Conservation (phyloP, 768 basidiomycete genomes). For the Psilocybe cubensis region DNA sequence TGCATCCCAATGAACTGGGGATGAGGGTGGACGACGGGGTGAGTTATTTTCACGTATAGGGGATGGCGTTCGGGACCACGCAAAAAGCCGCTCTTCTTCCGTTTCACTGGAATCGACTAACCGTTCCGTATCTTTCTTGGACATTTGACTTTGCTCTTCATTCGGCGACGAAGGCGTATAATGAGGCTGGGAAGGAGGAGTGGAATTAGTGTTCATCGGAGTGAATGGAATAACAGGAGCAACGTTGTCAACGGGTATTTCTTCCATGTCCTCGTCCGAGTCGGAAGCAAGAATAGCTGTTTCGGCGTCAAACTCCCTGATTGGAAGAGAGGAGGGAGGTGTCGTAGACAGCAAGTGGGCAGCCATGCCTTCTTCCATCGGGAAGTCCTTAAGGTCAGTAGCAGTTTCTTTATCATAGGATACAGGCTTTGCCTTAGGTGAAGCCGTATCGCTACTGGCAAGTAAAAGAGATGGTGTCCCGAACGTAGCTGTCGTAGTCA, state of each 20-base stretch:
- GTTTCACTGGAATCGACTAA: background rate
- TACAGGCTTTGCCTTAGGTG: conserved; percentile 8
- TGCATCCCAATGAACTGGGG: conserved; percentile 65
- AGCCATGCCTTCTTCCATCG: no score
- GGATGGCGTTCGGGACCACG: conserved; percentile 32
- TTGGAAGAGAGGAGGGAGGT: background rate
- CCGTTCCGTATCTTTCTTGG: background rate
- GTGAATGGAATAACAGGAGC: background rate
- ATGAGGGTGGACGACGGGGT: conserved; percentile 27
- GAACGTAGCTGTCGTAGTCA: no score
- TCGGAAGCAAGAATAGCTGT: background rate
- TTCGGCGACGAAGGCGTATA: background rate
- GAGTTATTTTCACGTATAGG: conserved; percentile 10
- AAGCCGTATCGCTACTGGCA: background rate
- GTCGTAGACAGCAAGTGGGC: no score
- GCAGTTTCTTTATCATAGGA: conserved; percentile 34
- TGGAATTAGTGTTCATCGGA: background rate
- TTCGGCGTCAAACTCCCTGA: no score
- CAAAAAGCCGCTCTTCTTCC: conserved; percentile 23
- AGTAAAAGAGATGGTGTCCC: no score
- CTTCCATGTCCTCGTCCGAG: conserved; percentile 40
- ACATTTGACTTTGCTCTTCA: background rate
- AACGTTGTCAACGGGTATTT: conserved; percentile 22
- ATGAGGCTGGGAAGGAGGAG: background rate
- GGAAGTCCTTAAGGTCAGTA: no score